These are phyloP conservation scores for Chenopodium suecicum DNA, from an alignment of 148 eudicot genomes.

Conservation along the genomic window DNA sequence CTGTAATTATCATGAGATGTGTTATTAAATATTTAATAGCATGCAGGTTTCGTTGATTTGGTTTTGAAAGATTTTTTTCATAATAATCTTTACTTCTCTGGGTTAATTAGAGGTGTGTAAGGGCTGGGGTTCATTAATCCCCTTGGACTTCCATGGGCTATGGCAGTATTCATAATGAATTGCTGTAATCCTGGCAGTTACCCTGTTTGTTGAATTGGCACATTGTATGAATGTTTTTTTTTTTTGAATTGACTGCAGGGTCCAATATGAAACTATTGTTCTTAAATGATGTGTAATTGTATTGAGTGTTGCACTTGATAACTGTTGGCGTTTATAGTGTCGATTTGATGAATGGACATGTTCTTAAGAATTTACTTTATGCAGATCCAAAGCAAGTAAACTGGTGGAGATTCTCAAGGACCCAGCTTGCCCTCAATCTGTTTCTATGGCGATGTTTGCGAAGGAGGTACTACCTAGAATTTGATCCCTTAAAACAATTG, in stretches of 20 bases:
- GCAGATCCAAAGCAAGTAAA: conserved; percentile 64
- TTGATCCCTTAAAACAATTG: neutral
- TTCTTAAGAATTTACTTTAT: conserved; percentile 16
- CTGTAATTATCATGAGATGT: too few species aligned
- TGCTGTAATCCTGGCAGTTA: neutral
- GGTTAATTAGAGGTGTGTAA: neutral
- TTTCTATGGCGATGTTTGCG: conserved; percentile 56
- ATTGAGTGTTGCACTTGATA: neutral
- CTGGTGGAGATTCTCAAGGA: conserved; percentile 49
- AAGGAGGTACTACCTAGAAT: conserved; percentile 57
- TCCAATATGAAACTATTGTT: neutral
- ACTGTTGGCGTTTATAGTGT: neutral
- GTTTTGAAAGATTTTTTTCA: too few species aligned
- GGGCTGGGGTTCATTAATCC: neutral
- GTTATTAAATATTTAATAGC: too few species aligned
- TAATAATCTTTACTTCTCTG: neutral
- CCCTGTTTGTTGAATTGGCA: neutral
- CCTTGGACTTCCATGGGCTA: neutral
- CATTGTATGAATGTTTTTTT: neutral
- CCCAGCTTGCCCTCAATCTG: conserved; percentile 62
- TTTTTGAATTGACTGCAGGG: neutral
- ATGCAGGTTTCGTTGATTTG: too few species aligned
- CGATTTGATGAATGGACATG: neutral
- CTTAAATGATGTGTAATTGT: neutral
- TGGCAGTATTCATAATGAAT: neutral